These are phyloP conservation scores for Ricinus communis DNA, from an alignment of 345 rosid genomes.

Conservation along the genomic window DNA sequence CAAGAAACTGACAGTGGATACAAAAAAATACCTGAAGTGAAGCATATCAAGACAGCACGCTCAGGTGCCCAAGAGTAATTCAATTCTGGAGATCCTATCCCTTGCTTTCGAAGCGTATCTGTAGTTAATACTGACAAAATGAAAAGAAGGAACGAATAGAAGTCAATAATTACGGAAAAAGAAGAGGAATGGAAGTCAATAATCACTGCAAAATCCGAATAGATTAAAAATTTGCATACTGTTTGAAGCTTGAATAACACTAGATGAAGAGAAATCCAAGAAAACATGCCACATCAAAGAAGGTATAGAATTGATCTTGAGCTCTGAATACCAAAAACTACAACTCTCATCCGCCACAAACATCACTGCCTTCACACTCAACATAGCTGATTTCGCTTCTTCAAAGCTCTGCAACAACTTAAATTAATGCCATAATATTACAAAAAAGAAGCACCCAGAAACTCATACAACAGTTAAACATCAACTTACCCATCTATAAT, in stretches of 20 bases:
- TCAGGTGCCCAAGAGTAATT: conserved; percentile 64
- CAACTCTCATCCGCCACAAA: conserved; percentile 68
- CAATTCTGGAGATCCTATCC: conserved; percentile 15
- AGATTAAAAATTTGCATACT: conserved; percentile 30
- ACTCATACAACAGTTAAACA: background rate
- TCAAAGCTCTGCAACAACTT: conserved; percentile 52
- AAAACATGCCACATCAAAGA: conserved; percentile 67
- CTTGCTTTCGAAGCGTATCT: conserved; percentile 37
- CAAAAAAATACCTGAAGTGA: conserved; percentile 62
- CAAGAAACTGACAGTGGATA: background rate
- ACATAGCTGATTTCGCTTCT: conserved; percentile 67
- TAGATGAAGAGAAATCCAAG: conserved; percentile 41
- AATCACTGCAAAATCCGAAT: background rate
- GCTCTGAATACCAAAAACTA: conserved; percentile 42
- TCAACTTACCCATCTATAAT: conserved; percentile 81
- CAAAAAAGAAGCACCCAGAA: background rate
- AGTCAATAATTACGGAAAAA: background rate
- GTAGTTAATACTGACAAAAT: conserved; percentile 44
- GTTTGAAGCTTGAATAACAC: conserved; percentile 21
- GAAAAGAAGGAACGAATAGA: conserved; percentile 18
- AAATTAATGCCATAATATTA: background rate
- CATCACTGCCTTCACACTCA: conserved; percentile 52
- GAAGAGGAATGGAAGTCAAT: background rate
- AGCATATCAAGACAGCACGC: conserved; percentile 73
- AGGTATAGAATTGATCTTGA: conserved; percentile 36